Evolutionary conservation across 2,329 filamentous ascomycete species (phyloP), one percentile per base, ranked within the genome.

Genomic region (Xylariaceae sp.): DNA sequence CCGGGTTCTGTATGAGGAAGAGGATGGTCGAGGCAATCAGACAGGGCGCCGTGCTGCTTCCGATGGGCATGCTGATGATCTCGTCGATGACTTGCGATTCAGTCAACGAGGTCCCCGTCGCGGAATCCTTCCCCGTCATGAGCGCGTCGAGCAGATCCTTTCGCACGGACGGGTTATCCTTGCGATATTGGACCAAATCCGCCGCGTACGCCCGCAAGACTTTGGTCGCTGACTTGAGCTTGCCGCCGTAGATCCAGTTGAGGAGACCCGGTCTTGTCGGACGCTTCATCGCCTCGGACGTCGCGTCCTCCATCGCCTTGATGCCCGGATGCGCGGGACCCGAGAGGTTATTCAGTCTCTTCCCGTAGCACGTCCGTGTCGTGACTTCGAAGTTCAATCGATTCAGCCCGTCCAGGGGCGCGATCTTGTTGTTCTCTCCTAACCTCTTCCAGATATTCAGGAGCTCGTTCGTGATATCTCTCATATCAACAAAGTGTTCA

Each of bases 41-140:
- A 60, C 76, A 78, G 1, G 78, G 78, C 2, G 78, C 76, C 0
- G 79, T 82, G 68, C 75, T 78, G 70, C 75, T 79, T 3, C 81
- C 83, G 55, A 85, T 85, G 47, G 88, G 80, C 76, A 89, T 88
- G 2, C 82, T 81, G 56, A 88, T 82, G 64, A 90, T 84, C 70
- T 90, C 87, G 71, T 88, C 84, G 52, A 87, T 78, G 53, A 88
- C 80, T 60, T 83, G 82, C 8, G 81, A 80, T 3, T 88, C 81
- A 3, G 74, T 79, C 64, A 90, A 75, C 2, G 73, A 73, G 60
- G 79, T 75, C 34, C 83, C 84, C 0, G 86, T 88, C 67, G 86
- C 78, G 0, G 83, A 81, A 63, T 90, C 87, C 47, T 76, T 79
- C 10, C 75, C 79, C 57, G 80, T 78, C 60, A 89, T 70, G 69